Conservation (phyloP, 768 basidiomycete species). For the Termitomyces sp. region DNA sequence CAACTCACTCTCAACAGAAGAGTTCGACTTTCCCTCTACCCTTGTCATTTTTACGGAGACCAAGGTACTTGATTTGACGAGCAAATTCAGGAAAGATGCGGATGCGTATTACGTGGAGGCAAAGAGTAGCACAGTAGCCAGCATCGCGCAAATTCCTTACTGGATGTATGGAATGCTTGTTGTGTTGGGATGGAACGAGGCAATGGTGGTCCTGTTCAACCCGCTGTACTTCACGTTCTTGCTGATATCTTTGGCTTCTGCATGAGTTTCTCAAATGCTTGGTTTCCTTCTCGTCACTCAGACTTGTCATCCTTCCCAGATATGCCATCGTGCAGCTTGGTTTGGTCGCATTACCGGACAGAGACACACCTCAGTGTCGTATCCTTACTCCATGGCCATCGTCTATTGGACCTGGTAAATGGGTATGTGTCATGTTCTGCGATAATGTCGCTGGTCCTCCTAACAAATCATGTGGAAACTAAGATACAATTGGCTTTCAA, state of each 20-base stretch:
- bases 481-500: slow-evolving; percentile 13
- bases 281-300: background rate
- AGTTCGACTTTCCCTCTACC: slow-evolving; percentile 79
- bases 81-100: slow-evolving; percentile 88
- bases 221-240: slow-evolving; percentile 89
- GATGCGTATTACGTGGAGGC: slow-evolving; percentile 98
- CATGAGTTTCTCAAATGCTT: slow-evolving; percentile 50
- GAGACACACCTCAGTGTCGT: slow-evolving; percentile 40
- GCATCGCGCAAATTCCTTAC: slow-evolving; percentile 88
- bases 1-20: slow-evolving; percentile 45
- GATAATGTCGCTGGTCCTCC: background rate
- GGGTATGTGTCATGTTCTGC: slow-evolving; percentile 14
- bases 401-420: slow-evolving; percentile 16
- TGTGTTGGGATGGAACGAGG: slow-evolving; percentile 97
- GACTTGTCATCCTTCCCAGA: slow-evolving; percentile 30
- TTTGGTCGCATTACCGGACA: slow-evolving; percentile 55
- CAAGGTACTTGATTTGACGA: slow-evolving; percentile 71
- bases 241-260: slow-evolving; percentile 56
- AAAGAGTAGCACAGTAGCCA: slow-evolving; percentile 93
- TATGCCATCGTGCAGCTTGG: slow-evolving; percentile 67
- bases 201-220: slow-evolving; percentile 93
- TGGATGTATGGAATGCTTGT: slow-evolving; percentile 96
- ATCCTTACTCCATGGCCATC: slow-evolving; percentile 55
- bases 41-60: slow-evolving; percentile 83
- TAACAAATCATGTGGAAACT: background rate